phyloP scores from a whole-genome alignment of 257 asterid species.

The Leonotis leonurus region DNA sequence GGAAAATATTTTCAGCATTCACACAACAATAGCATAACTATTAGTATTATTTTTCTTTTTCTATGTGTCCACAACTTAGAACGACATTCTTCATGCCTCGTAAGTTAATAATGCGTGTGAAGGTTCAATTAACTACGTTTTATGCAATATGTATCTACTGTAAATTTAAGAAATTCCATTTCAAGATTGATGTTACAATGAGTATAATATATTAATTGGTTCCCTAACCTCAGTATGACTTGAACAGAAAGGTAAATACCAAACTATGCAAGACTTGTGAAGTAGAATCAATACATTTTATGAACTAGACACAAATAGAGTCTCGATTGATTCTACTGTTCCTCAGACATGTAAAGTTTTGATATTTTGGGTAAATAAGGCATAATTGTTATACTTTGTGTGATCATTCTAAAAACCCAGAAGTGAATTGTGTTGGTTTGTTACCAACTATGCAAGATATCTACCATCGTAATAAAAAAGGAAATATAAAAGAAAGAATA shows the following conservation, averaged over 20 bases:
- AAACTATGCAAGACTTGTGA: neutral
- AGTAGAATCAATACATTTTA: neutral
- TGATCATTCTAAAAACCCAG: neutral
- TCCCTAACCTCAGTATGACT: neutral
- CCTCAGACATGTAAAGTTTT: neutral
- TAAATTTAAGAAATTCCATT: too few species aligned
- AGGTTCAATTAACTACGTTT: too few species aligned
- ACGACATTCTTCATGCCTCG: too few species aligned
- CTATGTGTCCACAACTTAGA: too few species aligned
- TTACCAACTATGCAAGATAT: neutral
- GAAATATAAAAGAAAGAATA: constrained; percentile 11
- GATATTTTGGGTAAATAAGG: neutral
- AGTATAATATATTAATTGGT: too few species aligned
- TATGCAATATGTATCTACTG: too few species aligned
- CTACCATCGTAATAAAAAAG: neutral
- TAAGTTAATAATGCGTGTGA: too few species aligned
- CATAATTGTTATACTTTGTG: neutral
- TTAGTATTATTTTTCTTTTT: too few species aligned
- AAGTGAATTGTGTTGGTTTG: neutral
- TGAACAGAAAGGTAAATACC: neutral
- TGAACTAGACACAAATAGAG: neutral
- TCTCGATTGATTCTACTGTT: neutral
- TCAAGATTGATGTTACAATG: too few species aligned
- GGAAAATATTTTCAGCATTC: too few species aligned
- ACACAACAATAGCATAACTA: too few species aligned